These are phyloP conservation scores for Fusarium oxysporum DNA, from an alignment of 2,329 filamentous ascomycete species.

Conservation along the genomic window DNA sequence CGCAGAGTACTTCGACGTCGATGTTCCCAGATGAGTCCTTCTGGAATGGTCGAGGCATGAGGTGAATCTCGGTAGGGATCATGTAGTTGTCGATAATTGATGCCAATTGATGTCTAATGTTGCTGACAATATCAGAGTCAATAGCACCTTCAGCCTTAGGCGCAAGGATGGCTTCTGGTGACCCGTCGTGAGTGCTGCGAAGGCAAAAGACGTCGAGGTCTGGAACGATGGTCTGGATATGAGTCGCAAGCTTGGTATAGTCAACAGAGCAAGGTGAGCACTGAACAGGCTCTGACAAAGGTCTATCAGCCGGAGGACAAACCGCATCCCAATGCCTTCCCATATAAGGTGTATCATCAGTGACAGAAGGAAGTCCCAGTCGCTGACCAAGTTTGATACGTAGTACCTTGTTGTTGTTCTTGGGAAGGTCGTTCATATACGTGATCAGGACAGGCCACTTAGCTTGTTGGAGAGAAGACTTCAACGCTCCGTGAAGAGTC, in stretches of 20 bases:
- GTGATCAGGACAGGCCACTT: conserved; percentile 14
- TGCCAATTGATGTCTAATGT: neutral
- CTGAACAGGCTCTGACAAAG: neutral
- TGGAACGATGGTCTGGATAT: rapidly evolving
- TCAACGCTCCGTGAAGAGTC: neutral
- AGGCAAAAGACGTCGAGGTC: neutral
- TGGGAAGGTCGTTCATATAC: conserved; percentile 3
- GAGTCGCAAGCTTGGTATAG: neutral
- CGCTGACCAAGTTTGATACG: conserved; percentile 2
- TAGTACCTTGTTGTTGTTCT: conserved; percentile 17
- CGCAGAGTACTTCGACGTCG: neutral
- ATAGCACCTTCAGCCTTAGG: rapidly evolving
- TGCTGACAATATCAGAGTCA: rapidly evolving
- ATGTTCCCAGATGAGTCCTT: neutral
- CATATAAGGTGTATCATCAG: neutral
- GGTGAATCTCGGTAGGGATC: neutral
- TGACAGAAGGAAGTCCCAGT: neutral
- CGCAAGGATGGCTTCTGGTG: neutral
- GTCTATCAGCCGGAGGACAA: neutral
- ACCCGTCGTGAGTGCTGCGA: rapidly evolving
- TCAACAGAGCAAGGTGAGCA: neutral
- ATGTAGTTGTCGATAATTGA: neutral
- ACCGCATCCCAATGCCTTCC: neutral
- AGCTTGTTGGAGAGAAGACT: neutral
- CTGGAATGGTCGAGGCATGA: neutral